These are phyloP conservation scores for Calocybe cyanea DNA, from an alignment of 768 basidiomycete genomes.

Conservation along the genomic window DNA sequence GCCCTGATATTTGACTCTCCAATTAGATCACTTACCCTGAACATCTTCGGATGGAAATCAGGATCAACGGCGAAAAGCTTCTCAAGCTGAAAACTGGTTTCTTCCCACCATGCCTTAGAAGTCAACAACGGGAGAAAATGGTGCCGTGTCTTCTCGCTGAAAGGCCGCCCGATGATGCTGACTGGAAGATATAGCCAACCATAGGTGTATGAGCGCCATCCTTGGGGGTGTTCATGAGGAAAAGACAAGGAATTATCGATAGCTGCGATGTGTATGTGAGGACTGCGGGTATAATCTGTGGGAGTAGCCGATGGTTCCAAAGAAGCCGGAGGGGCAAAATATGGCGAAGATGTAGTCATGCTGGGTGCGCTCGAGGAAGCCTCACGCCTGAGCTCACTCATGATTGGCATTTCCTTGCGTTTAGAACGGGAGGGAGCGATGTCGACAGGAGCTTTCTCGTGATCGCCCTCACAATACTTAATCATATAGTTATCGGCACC, in stretches of 20 bases:
- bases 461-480: conserved; percentile 80
- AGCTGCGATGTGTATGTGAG: conserved; percentile 88
- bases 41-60: conserved; percentile 90
- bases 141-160: conserved; percentile 75
- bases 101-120: conserved; percentile 87
- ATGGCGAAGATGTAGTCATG: conserved; percentile 35
- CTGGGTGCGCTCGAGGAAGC: conserved; percentile 30
- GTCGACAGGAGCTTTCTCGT: conserved; percentile 74
- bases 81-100: conserved; percentile 74
- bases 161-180: conserved; percentile 80
- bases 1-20: not conserved
- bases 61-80: conserved; percentile 78
- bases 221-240: conserved; percentile 86
- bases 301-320: conserved; percentile 32
- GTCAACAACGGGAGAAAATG: conserved; percentile 82
- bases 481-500: conserved; percentile 92
- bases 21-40: conserved; percentile 46
- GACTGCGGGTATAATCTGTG: conserved; percentile 53
- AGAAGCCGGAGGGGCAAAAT: conserved; percentile 32
- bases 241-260: conserved; percentile 93
- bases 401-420: conserved; percentile 64
- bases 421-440: conserved; percentile 72
- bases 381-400: conserved; percentile 62
- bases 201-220: conserved; percentile 76
- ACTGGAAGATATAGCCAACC: conserved; percentile 89